phyloP scores from a whole-genome alignment of 768 basidiomycete genomes.

The Mycena sanguinolenta region DNA sequence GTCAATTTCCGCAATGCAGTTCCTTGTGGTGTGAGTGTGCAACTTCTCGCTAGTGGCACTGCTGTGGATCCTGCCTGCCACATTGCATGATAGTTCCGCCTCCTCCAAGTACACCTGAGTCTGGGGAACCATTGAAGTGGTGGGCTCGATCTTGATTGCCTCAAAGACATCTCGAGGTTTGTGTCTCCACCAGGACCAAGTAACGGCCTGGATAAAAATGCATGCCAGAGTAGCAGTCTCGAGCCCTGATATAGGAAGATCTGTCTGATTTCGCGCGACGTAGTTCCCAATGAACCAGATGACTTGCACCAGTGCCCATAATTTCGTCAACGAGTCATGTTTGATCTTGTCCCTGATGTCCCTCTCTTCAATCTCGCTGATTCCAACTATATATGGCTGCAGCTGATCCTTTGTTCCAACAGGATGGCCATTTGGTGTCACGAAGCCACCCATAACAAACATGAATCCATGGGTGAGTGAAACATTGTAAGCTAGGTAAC shows the following conservation, averaged over 20 bases:
- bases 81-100: too few relatives aligned
- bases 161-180: not conserved
- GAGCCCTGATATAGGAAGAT: too few relatives aligned
- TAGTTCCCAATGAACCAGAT: too few relatives aligned
- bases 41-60: not conserved
- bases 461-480: too few relatives aligned
- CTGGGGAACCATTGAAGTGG: not conserved
- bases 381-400: not conserved
- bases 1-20: not conserved
- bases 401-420: not conserved
- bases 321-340: not conserved
- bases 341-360: not conserved
- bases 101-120: not conserved
- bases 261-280: too few relatives aligned
- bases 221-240: too few relatives aligned
- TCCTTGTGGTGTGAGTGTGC: too few relatives aligned
- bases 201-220: not conserved
- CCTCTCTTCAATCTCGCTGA: not conserved
- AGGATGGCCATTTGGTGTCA: not conserved
- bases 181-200: not conserved
- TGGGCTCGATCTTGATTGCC: too few relatives aligned
- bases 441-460: not conserved
- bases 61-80: too few relatives aligned
- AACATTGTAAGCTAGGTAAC: not conserved
- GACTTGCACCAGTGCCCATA: too few relatives aligned